A percentile compares a stretch with the other conserved stretches of the same genome.
phyloP scores from a whole-genome alignment of 257 asterid species.

The Solanum appendiculatum region DNA sequence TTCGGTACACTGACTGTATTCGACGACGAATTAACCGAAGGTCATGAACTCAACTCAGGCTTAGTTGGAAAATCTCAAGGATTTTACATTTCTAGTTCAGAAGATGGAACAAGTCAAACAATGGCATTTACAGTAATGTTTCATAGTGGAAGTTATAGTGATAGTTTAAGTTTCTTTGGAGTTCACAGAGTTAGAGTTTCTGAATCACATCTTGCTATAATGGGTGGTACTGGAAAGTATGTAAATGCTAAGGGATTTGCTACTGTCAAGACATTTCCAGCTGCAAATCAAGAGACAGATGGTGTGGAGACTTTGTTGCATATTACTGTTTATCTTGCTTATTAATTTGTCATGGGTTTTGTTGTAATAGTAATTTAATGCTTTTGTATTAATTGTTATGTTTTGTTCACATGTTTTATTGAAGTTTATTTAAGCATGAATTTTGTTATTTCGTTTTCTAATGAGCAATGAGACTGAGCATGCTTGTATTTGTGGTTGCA shows the following conservation, averaged over 20 bases:
- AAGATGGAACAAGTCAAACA: constrained; percentile 69
- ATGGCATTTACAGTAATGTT: constrained; percentile 85
- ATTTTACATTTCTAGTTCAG: constrained; percentile 66
- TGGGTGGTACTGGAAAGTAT: constrained; percentile 90
- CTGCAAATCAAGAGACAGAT: constrained; percentile 50
- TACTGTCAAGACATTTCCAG: constrained; percentile 45
- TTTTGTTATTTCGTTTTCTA: neutral
- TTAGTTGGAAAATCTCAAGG: constrained; percentile 84
- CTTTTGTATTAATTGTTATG: neutral
- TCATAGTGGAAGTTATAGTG: constrained; percentile 50
- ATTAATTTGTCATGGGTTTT: constrained; percentile 4
- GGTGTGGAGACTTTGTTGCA: constrained; percentile 74
- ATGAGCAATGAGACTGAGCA: neutral
- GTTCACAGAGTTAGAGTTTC: constrained; percentile 54
- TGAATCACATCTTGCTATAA: constrained; percentile 74
- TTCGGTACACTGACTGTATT: constrained; percentile 79
- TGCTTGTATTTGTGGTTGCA: neutral
- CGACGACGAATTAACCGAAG: constrained; percentile 70
- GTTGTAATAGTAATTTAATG: neutral
- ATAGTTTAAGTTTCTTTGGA: constrained; percentile 67
- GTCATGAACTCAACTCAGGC: constrained; percentile 62
- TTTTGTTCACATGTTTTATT: neutral
- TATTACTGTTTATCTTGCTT: constrained; percentile 58
- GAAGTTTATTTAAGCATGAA: neutral
- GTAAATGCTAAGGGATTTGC: constrained; percentile 76